These are phyloP conservation scores for Trichoderma virens DNA, from an alignment of 495 filamentous ascomycete species.

Conservation along the genomic window DNA sequence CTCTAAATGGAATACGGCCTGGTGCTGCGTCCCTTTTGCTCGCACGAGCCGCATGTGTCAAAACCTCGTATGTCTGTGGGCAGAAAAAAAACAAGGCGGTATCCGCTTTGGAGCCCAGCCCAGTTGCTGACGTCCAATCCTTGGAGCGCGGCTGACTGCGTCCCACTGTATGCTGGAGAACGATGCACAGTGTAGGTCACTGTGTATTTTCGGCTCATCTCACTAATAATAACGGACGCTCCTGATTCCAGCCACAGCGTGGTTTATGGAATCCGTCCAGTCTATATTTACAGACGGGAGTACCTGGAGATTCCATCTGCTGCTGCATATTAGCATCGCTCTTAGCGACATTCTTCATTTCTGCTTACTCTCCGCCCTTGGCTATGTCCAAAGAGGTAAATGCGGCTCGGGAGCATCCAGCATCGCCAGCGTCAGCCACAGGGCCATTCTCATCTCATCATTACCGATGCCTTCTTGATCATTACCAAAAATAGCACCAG, in stretches of 20 bases:
- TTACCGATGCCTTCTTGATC: background rate
- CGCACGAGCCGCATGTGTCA: background rate
- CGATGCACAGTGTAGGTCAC: background rate
- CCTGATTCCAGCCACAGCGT: constrained; percentile 3
- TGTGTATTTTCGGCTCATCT: background rate
- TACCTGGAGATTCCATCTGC: background rate
- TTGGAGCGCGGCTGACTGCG: constrained; percentile 3
- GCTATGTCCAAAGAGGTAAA: background rate
- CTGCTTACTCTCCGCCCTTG: background rate
- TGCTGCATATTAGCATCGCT: background rate
- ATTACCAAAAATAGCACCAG: constrained; percentile 1
- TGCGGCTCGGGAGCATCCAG: background rate
- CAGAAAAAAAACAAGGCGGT: background rate
- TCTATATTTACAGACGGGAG: too few species aligned
- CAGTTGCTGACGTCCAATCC: constrained; percentile 7
- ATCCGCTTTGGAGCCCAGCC: constrained; percentile 2
- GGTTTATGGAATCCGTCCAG: background rate
- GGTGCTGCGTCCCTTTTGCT: background rate
- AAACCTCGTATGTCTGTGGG: constrained; percentile 1
- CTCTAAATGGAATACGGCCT: too few species aligned
- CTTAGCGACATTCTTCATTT: background rate
- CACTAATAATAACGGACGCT: background rate
- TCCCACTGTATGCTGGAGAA: background rate
- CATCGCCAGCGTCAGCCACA: constrained; percentile 1
- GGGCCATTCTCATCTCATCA: background rate